These are phyloP conservation scores for Leccinum disarticulatum DNA, from an alignment of 768 basidiomycete genomes.

Conservation along the genomic window DNA sequence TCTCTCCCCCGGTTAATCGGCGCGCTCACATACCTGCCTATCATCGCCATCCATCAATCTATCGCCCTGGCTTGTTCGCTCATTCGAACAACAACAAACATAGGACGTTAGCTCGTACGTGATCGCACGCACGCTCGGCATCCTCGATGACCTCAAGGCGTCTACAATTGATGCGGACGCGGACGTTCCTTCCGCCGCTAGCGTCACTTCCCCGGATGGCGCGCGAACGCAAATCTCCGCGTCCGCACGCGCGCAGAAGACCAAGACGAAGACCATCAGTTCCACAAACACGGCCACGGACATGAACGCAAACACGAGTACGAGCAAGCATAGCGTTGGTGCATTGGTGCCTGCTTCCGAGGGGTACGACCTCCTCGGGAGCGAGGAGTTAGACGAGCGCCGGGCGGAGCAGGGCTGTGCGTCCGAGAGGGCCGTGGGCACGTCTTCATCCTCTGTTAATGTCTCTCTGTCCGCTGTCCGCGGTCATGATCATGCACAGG, in stretches of 20 bases:
- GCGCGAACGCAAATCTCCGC: background rate
- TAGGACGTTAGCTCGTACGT: constrained; percentile 82
- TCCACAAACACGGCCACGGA: background rate
- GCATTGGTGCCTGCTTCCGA: constrained; percentile 10
- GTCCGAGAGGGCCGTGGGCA: background rate
- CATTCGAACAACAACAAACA: constrained; percentile 2
- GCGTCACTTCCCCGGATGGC: background rate
- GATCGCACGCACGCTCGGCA: constrained; percentile 78
- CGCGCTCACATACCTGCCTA: background rate
- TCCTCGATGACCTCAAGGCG: constrained; percentile 72
- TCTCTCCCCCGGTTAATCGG: background rate
- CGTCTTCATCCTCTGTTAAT: background rate
- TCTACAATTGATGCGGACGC: constrained; percentile 56
- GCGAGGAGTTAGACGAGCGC: constrained; percentile 14
- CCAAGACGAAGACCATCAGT: background rate
- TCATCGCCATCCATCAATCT: background rate
- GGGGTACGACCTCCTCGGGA: background rate
- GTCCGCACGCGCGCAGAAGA: background rate
- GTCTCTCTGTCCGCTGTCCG: background rate
- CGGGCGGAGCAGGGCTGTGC: background rate
- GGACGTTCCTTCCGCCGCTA: background rate
- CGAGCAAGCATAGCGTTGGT: background rate
- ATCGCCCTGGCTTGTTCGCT: background rate
- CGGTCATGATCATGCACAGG: background rate
- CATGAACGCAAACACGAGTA: background rate